phyloP scores from a whole-genome alignment of 345 rosid genomes.

The Aurinia saxatilis region DNA sequence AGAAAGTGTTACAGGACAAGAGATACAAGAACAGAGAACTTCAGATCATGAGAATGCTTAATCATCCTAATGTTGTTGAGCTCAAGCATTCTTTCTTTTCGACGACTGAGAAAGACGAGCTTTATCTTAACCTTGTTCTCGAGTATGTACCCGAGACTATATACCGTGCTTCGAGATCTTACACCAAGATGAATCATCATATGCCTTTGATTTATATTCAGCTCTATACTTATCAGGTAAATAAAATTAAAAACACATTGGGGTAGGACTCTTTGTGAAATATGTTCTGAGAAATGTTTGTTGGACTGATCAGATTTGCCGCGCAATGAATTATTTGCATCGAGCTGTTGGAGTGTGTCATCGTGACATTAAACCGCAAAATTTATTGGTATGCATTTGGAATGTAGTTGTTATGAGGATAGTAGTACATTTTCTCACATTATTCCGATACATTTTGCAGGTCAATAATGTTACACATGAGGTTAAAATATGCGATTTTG shows the following conservation, averaged over 20 bases:
- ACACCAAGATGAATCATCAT: slow-evolving; percentile 71
- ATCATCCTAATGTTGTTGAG: slow-evolving; percentile 86
- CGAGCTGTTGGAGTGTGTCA: slow-evolving; percentile 86
- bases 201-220: slow-evolving; percentile 94
- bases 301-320: slow-evolving; percentile 57
- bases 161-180: slow-evolving; percentile 65
- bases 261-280: neutral
- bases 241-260: neutral
- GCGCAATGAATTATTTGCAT: slow-evolving; percentile 92
- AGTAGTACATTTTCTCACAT: neutral
- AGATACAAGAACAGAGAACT: slow-evolving; percentile 95
- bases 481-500: slow-evolving; percentile 89
- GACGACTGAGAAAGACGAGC: slow-evolving; percentile 88
- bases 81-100: slow-evolving; percentile 92
- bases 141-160: slow-evolving; percentile 96
- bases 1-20: slow-evolving; percentile 97
- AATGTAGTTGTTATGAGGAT: neutral
- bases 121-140: slow-evolving; percentile 91
- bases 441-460: slow-evolving; percentile 32
- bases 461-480: slow-evolving; percentile 90
- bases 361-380: slow-evolving; percentile 97
- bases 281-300: neutral
- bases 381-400: slow-evolving; percentile 54
- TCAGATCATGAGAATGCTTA: slow-evolving; percentile 85
- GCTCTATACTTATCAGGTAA: slow-evolving; percentile 91